phyloP scores from a whole-genome alignment of 2,329 filamentous ascomycete genomes.

The Exophiala oligosperma region DNA sequence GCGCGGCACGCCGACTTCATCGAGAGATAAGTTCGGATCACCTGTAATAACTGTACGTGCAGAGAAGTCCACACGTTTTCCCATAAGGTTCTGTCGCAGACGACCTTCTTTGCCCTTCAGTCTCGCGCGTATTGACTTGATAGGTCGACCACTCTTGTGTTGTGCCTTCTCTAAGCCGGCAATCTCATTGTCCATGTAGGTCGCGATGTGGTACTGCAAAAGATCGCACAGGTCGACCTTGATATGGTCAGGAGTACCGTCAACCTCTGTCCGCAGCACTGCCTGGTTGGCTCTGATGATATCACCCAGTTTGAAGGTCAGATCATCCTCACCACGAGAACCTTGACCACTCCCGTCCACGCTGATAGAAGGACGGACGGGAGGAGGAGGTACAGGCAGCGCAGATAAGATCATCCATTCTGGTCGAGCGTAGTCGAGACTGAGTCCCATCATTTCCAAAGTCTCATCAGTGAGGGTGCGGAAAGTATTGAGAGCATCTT shows the following conservation, averaged over 20 bases:
- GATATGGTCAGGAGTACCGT: slow-evolving; percentile 90
- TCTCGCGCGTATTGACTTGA: slow-evolving; percentile 94
- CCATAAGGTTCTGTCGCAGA: slow-evolving; percentile 98
- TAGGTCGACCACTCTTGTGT: slow-evolving; percentile 93
- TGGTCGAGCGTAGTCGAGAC: slow-evolving; percentile 89
- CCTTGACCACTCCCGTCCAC: slow-evolving; percentile 93
- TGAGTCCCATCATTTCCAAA: slow-evolving; percentile 83
- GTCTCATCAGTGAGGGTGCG: slow-evolving; percentile 80
- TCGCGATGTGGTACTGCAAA: slow-evolving; percentile 96
- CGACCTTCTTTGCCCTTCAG: slow-evolving; percentile 99
- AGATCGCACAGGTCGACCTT: slow-evolving; percentile 86
- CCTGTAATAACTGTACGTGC: slow-evolving; percentile 99
- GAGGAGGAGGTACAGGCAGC: slow-evolving; percentile 89
- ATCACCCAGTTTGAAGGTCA: slow-evolving; percentile 98
- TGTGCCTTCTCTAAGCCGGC: slow-evolving; percentile 90
- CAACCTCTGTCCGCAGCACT: slow-evolving; percentile 83
- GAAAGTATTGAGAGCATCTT: slow-evolving; percentile 83
- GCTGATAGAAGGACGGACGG: slow-evolving; percentile 93
- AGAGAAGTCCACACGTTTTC: slow-evolving; percentile 98
- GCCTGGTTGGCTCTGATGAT: slow-evolving; percentile 98
- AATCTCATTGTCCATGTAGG: slow-evolving; percentile 99
- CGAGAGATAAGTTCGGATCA: slow-evolving; percentile 92
- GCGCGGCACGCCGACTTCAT: slow-evolving; percentile 94
- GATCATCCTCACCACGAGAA: slow-evolving; percentile 93
- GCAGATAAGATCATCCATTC: slow-evolving; percentile 99